A percentile compares a stretch with the other conserved stretches of the same genome.
Conservation (phyloP, 768 basidiomycete species). For the Pleurotus citrinopileatus region DNA sequence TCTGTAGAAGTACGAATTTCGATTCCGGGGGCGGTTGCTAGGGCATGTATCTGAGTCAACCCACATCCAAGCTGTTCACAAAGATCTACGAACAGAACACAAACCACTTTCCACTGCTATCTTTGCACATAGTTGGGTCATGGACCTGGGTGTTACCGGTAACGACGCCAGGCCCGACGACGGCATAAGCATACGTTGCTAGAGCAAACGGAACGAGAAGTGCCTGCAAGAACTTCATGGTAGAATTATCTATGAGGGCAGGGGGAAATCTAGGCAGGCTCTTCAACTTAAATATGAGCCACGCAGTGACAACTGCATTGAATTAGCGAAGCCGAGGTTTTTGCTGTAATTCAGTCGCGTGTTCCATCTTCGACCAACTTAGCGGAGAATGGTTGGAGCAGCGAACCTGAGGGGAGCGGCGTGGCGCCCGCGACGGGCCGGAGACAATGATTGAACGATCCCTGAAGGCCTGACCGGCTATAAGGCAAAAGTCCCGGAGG, state of each 20-base stretch:
- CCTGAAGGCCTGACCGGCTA: too few relatives aligned
- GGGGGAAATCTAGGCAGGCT: too few relatives aligned
- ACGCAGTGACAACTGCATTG: not conserved
- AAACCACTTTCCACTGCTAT: conserved; percentile 42
- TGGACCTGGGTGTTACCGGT: conserved; percentile 42
- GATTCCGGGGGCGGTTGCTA: conserved; percentile 44
- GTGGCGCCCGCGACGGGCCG: not conserved
- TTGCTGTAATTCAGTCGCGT: not conserved
- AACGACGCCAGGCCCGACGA: conserved; percentile 30
- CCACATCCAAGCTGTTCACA: not conserved
- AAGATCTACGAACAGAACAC: conserved; percentile 37
- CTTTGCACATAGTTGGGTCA: conserved; percentile 51
- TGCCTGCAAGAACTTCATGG: not conserved
- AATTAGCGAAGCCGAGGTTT: not conserved
- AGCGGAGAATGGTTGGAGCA: not conserved
- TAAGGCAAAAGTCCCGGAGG: too few relatives aligned
- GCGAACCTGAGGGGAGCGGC: not conserved
- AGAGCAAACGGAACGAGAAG: not conserved
- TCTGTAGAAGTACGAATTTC: conserved; percentile 50
- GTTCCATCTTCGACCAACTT: not conserved
- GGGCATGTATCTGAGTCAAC: not conserved
- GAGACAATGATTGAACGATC: too few relatives aligned
- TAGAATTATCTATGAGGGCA: too few relatives aligned
- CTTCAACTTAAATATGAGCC: not conserved
- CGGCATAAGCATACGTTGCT: not conserved